Evolutionary conservation across 768 basidiomycete species (phyloP), one percentile per base, ranked within the genome.

Genomic region (Panaeolus cyanescens): DNA sequence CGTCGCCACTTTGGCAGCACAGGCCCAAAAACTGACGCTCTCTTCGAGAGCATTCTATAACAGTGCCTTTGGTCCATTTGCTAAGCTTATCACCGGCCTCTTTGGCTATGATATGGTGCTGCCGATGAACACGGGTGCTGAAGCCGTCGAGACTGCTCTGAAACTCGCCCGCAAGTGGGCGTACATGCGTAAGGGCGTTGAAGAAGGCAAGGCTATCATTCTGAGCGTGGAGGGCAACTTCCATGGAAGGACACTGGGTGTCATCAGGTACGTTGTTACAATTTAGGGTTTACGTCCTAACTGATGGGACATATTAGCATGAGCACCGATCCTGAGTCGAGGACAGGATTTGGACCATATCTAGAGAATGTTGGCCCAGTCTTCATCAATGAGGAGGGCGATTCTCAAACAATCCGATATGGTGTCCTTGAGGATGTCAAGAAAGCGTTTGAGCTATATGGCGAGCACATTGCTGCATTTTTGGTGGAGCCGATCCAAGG

Each of bases 41-140:
- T 95, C 94, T 4, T 97, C 96, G 42, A 85, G 97, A 62, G 97
- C 97, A 0, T 99, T 99, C 81, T 94, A 98, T 80, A 97, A 96
- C 68, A 89, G 89, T 53, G 83, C 90, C 64, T 93, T 99, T 66
- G 95, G 95, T 0, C 82, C 80, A n/a, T 99, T 95, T 73, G 94
- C 95, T 1, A 83, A 92, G 77, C 84, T 87, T 73, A 81, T 98
- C 61, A 93, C 91, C 1, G 78, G 85, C 61, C 85, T 92, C 77
- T 95, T 96, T 70, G 90, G 89, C 12, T 98, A 92, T 74, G 96
- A 96, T 64, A 95, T 95, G 88, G 94, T 97, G 1, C 81, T 99
- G 8, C 96, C 96, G 22, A 97, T 99, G 95, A 99, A 99, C 82
- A 99, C 96, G 0, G 96, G 96, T 50, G 95, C 95, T 0, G 97